Conservation (phyloP, 1,284 basidiomycete species). For the Malassezia vespertilionis region DNA sequence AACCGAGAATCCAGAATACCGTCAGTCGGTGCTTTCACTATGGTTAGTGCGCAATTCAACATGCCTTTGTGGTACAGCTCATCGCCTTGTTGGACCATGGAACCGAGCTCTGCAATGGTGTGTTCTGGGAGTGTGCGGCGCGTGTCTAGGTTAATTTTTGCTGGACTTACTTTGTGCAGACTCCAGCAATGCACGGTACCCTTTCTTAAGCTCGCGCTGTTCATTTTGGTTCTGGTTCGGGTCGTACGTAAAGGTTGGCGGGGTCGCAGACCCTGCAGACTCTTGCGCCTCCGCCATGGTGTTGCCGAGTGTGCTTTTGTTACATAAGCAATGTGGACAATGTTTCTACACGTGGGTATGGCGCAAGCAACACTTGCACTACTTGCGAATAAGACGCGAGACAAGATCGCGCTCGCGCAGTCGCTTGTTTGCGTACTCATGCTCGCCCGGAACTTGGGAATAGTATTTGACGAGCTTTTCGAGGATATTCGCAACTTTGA, state of each 20-base stretch:
- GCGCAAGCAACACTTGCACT: background rate
- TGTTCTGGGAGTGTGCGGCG: conserved; percentile 16
- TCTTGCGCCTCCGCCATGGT: background rate
- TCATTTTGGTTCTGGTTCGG: conserved; percentile 21
- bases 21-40: conserved; percentile 29
- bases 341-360: background rate
- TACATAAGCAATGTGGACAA: background rate
- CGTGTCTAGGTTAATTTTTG: conserved; percentile 18
- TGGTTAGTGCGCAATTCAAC: background rate
- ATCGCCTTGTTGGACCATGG: conserved; percentile 17
- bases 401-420: conserved; percentile 22
- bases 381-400: conserved; percentile 16
- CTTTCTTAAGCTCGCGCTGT: conserved; percentile 25
- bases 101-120: conserved; percentile 10
- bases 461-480: conserved; percentile 22
- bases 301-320: background rate
- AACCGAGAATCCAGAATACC: conserved; percentile 36
- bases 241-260: conserved; percentile 29
- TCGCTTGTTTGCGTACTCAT: conserved; percentile 14
- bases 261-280: background rate
- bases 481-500: conserved; percentile 21
- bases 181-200: conserved; percentile 30
- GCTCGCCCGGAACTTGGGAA: conserved; percentile 3
- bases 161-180: conserved; percentile 22
- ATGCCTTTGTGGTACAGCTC: conserved; percentile 20